These are phyloP conservation scores for Jamesozyma rosinii DNA, from an alignment of 805 yeast genomes.

Conservation along the genomic window DNA sequence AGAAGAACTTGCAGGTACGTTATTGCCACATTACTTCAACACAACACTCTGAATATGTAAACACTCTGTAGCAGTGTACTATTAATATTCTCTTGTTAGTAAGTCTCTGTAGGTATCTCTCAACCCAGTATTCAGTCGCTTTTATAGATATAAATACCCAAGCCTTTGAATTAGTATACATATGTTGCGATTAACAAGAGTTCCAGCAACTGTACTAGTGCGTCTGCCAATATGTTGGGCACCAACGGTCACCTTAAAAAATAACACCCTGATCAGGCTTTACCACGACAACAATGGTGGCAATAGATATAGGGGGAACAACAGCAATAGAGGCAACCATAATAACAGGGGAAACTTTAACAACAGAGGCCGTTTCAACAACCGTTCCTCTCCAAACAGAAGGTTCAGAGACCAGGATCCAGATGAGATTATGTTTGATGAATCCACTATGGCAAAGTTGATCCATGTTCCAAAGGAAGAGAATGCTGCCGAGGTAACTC, in stretches of 20 bases:
- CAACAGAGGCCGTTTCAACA: not conserved
- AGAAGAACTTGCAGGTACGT: too few species aligned
- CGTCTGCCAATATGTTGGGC: not conserved
- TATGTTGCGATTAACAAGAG: not conserved
- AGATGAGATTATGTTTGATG: conserved; percentile 8
- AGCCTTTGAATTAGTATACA: too few species aligned
- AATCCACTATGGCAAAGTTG: conserved; percentile 12
- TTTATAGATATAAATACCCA: too few species aligned
- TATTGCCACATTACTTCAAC: too few species aligned
- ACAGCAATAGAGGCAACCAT: not conserved
- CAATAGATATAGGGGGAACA: not conserved
- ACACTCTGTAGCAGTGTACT: too few species aligned
- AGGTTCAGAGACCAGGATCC: conserved; percentile 2
- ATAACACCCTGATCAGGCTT: not conserved
- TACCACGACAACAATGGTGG: not conserved
- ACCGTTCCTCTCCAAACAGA: conserved; percentile 1
- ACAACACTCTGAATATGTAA: too few species aligned
- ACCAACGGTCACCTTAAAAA: not conserved
- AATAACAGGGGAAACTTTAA: not conserved
- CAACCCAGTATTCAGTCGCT: too few species aligned
- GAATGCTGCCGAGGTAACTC: conserved; percentile 16
- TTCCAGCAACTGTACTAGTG: not conserved
- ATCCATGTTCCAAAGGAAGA: conserved; percentile 9
- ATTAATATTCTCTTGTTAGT: too few species aligned
- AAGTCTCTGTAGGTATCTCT: too few species aligned